Conservation (phyloP, 768 basidiomycete genomes). For the Suillus clintonianus region DNA sequence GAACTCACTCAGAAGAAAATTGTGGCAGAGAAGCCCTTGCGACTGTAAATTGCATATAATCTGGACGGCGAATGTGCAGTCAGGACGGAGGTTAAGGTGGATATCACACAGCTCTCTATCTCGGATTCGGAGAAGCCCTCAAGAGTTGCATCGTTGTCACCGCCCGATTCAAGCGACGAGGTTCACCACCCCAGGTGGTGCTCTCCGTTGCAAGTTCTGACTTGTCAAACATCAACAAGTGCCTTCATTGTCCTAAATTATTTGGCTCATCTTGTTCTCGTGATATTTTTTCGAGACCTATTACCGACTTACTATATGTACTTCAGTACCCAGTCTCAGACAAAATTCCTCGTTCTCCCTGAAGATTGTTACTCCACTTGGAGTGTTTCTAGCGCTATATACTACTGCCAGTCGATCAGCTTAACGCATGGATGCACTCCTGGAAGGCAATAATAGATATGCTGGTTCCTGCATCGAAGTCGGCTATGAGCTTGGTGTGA, state of each 20-base stretch:
- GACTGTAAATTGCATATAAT: conserved; percentile 41
- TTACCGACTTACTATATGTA: not conserved
- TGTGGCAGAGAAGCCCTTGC: conserved; percentile 38
- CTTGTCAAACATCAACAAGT: too few species aligned
- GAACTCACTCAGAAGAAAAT: conserved; percentile 24
- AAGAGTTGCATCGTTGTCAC: too few species aligned
- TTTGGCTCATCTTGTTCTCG: too few species aligned
- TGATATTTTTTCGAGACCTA: too few species aligned
- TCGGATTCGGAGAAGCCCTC: too few species aligned
- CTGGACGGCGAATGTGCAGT: conserved; percentile 44
- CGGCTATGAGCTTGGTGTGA: not conserved
- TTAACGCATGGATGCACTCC: not conserved
- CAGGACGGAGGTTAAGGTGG: conserved; percentile 35
- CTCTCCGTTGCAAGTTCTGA: too few species aligned
- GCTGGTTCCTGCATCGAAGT: not conserved
- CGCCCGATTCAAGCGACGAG: too few species aligned
- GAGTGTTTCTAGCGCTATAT: not conserved
- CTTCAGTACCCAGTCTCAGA: too few species aligned
- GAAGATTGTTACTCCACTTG: not conserved
- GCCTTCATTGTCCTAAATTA: too few species aligned
- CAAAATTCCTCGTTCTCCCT: not conserved
- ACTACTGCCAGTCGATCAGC: not conserved
- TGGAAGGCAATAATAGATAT: not conserved
- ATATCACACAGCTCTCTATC: conserved; percentile 15
- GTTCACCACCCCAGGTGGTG: too few species aligned